Evolutionary conservation across 495 filamentous ascomycete species (phyloP).

Genomic region (Oleoguttula mirabilis): DNA sequence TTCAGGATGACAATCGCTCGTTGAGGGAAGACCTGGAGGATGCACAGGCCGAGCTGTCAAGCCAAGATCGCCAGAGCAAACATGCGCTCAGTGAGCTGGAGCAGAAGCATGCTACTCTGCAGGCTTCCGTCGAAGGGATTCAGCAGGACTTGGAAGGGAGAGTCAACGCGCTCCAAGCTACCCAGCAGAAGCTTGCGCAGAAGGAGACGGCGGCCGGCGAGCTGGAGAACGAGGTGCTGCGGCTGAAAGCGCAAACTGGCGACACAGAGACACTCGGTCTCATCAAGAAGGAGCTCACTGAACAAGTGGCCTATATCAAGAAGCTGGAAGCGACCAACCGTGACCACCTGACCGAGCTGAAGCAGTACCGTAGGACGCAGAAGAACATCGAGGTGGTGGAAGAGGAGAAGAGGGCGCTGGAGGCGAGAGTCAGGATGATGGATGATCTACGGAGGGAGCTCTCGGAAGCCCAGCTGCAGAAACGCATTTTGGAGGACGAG

Average conservation of each 20-base stretch:
- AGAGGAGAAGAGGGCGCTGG: conserved; percentile 80
- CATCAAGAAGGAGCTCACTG: conserved; percentile 72
- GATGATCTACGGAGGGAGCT: conserved; percentile 63
- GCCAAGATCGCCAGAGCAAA: conserved; percentile 57
- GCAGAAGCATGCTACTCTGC: conserved; percentile 53
- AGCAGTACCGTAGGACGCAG: conserved; percentile 61
- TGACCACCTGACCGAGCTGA: conserved; percentile 69
- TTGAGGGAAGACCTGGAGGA: conserved; percentile 73
- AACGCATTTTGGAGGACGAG: conserved; percentile 82
- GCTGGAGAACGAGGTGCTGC: conserved; percentile 70
- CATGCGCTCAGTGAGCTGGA: conserved; percentile 60
- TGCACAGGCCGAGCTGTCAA: conserved; percentile 52
- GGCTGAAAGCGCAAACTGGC: conserved; percentile 68
- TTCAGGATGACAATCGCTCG: conserved; percentile 59
- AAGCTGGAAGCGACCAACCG: conserved; percentile 67
- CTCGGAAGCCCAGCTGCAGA: conserved; percentile 63
- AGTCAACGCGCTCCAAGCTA: conserved; percentile 46
- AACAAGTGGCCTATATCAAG: conserved; percentile 82
- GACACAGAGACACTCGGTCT: conserved; percentile 73
- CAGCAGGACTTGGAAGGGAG: conserved; percentile 57
- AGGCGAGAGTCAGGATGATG: conserved; percentile 64
- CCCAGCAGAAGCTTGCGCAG: conserved; percentile 54
- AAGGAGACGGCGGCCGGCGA: conserved; percentile 57
- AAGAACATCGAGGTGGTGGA: conserved; percentile 88
- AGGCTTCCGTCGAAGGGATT: conserved; percentile 56